phyloP scores from a whole-genome alignment of 768 basidiomycete species.

The Kwoniella heveanensis region DNA sequence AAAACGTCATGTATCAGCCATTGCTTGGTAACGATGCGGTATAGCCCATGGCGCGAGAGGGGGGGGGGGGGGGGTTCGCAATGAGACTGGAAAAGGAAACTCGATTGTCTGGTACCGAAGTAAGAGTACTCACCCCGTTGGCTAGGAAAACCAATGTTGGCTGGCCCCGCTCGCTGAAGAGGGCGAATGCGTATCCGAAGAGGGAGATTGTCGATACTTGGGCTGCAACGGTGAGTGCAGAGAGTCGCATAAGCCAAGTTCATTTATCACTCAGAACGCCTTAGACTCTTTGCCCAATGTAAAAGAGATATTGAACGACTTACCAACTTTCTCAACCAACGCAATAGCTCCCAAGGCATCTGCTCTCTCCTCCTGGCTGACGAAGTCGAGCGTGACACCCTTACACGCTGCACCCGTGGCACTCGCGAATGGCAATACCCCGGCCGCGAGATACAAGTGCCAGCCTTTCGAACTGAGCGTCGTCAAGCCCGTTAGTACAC shows the following conservation, averaged over 20 bases:
- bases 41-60: too few relatives aligned
- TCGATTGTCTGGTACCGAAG: too few relatives aligned
- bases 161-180: slow-evolving; percentile 34
- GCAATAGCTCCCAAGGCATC: slow-evolving; percentile 53
- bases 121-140: slow-evolving; percentile 45
- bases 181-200: slow-evolving; percentile 41
- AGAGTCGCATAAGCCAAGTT: too few relatives aligned
- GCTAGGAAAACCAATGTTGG: slow-evolving; percentile 42
- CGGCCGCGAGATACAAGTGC: slow-evolving; percentile 52
- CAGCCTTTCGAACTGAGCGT: slow-evolving; percentile 35
- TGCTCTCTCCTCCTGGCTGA: slow-evolving; percentile 37
- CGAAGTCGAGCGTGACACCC: slow-evolving; percentile 55
- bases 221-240: too few relatives aligned
- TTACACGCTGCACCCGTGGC: slow-evolving; percentile 53
- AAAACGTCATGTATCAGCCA: neutral
- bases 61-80: too few relatives aligned
- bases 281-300: too few relatives aligned
- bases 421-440: slow-evolving; percentile 50
- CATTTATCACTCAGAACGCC: too few relatives aligned
- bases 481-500: slow-evolving; percentile 39
- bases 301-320: slow-evolving; percentile 5
- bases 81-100: too few relatives aligned
- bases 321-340: slow-evolving; percentile 48
- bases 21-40: neutral
- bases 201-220: slow-evolving; percentile 41